Evolutionary conservation across 345 rosid species (phyloP).

Genomic region (Cardiospermum halicacabum): DNA sequence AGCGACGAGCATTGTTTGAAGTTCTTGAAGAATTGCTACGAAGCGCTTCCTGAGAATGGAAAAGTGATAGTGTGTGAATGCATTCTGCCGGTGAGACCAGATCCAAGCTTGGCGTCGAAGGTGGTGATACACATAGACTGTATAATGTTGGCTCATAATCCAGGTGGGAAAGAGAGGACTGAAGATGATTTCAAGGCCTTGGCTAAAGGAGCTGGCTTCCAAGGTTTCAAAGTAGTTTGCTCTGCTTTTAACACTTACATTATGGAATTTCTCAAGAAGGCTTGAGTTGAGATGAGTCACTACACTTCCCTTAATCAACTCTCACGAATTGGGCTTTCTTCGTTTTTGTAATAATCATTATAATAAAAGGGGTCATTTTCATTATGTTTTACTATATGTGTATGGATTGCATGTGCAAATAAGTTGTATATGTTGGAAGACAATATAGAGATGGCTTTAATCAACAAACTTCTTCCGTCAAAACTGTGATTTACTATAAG

Average conservation of each 20-base stretch:
- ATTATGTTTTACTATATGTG: too few species aligned
- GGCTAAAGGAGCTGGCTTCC: conserved; percentile 70
- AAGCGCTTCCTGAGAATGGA: conserved; percentile 67
- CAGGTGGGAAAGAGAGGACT: conserved; percentile 92
- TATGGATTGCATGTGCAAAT: too few species aligned
- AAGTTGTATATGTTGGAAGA: too few species aligned
- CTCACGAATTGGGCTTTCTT: too few species aligned
- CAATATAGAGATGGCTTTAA: too few species aligned
- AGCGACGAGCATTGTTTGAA: conserved; percentile 69
- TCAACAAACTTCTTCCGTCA: too few species aligned
- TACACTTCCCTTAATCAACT: too few species aligned
- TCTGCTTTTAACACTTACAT: conserved; percentile 52
- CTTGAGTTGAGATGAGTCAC: too few species aligned
- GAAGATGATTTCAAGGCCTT: conserved; percentile 66
- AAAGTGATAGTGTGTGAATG: conserved; percentile 77
- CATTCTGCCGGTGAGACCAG: conserved; percentile 73
- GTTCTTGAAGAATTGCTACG: conserved; percentile 68
- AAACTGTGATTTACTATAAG: too few species aligned
- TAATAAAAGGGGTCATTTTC: too few species aligned
- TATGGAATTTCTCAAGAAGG: conserved; percentile 70
- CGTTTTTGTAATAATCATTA: too few species aligned
- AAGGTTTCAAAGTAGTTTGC: conserved; percentile 58
- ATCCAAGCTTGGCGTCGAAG: conserved; percentile 62
- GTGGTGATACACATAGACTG: conserved; percentile 60
- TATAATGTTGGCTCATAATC: conserved; percentile 92